Evolutionary conservation across 2,329 filamentous ascomycete genomes (phyloP), one percentile per base, ranked within the genome.

Genomic region (Fusarium metavorans): DNA sequence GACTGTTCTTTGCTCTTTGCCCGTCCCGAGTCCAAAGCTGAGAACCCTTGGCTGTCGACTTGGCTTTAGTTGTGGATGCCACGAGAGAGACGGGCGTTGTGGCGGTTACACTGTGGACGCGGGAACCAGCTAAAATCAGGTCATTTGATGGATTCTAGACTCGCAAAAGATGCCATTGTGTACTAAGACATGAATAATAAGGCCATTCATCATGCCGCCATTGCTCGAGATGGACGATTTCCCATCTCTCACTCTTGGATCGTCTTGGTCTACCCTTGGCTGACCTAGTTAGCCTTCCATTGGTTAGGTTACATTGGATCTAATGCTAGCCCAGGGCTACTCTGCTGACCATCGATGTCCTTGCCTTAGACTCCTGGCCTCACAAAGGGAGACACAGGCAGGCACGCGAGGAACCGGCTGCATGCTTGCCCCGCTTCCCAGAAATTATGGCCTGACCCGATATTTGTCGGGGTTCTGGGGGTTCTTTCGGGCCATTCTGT

Each of bases 391-490:
- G 43, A 37, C 50, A 30, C 41, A 59, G 48, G 67, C 35, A 58
- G 45, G 66, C 57, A 58, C 58, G 43, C 50, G 57, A 68, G 67
- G 73, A 64, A 64, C 57, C 65, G 43, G 32, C 64, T 70, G 68
- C 65, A 65, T 63, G 37, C 41, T 48, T 27, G 64, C 75, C 76
- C 77, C 77, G 75, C 76, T 75, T 48, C 43, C 43, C 8, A 18
- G 27, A 30, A 48, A 27, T 25, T 48, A 52, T 76, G 71, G 70
- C 57, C 66, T 71, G 75, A 69, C 67, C 77, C 77, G 76, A 78
- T 72, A 71, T 68, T 75, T 72, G 48, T 78, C 77, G 77, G 77
- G 65, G 64, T 68, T 70, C 32, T 59, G 65, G 66, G 62, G 41
- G 56, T 60, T 37, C 16, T 52, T 73, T 70, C 57, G 71, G 64